Percentiles rank a stretch among this genome's conserved stretches.
These are phyloP conservation scores for Deuterostichococcus epilithicus DNA, from an alignment of 139 green algal species.

Conservation along the genomic window DNA sequence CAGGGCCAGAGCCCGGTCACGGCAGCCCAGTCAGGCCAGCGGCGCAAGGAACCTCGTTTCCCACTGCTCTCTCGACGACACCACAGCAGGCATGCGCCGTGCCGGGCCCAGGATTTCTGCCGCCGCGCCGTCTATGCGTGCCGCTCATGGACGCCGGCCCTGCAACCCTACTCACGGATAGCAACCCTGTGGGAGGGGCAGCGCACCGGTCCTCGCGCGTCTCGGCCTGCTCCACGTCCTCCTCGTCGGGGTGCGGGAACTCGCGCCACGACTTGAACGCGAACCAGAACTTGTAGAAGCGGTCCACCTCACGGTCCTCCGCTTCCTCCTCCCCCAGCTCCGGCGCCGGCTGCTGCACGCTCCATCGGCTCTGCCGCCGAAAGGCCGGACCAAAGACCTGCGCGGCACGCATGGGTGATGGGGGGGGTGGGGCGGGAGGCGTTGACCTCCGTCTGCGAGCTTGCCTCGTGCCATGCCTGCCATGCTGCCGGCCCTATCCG, in stretches of 20 bases:
- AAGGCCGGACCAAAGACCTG: slow-evolving; percentile 91
- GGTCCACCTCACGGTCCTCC: slow-evolving; percentile 52
- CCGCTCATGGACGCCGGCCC: too few relatives aligned
- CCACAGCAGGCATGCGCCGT: too few relatives aligned
- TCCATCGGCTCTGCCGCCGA: slow-evolving; percentile 85
- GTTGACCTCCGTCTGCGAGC: too few relatives aligned
- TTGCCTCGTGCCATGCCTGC: neutral
- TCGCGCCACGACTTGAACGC: slow-evolving; percentile 89
- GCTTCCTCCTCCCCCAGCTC: slow-evolving; percentile 65
- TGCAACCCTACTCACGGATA: too few relatives aligned
- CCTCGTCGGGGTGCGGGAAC: slow-evolving; percentile 94
- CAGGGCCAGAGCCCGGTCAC: too few relatives aligned
- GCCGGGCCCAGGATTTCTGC: too few relatives aligned
- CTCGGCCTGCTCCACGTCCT: slow-evolving; percentile 86
- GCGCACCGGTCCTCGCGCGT: slow-evolving; percentile 31
- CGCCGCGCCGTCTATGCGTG: too few relatives aligned
- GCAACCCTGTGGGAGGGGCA: too few relatives aligned
- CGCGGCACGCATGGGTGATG: neutral
- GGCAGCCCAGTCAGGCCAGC: too few relatives aligned
- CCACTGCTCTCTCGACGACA: too few relatives aligned
- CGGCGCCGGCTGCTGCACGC: slow-evolving; percentile 57
- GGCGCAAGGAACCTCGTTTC: too few relatives aligned
- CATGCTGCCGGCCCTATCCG: neutral
- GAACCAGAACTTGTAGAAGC: slow-evolving; percentile 98
- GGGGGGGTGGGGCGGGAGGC: too few relatives aligned